phyloP scores from a whole-genome alignment of 2,329 filamentous ascomycete species.

The Cladosporium sp. region DNA sequence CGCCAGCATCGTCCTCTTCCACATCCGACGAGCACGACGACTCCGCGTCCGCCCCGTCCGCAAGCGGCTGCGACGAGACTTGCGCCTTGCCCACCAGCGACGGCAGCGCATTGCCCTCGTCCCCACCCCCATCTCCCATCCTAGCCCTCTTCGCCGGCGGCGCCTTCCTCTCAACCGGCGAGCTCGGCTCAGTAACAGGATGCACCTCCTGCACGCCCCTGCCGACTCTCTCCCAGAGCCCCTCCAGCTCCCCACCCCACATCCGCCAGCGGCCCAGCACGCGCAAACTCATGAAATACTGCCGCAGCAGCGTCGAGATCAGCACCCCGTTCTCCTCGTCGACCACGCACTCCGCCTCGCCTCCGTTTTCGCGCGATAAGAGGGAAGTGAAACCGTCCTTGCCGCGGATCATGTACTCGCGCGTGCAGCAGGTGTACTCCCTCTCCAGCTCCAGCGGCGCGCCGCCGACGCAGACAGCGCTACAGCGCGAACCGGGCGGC shows the following conservation, averaged over 20 bases:
- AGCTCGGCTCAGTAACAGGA: too few relatives aligned
- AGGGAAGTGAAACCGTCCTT: constrained; percentile 70
- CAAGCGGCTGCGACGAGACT: neutral
- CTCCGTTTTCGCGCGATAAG: constrained; percentile 69
- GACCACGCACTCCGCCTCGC: constrained; percentile 69
- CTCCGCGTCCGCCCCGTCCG: neutral
- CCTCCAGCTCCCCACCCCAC: constrained; percentile 56
- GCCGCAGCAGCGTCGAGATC: constrained; percentile 77
- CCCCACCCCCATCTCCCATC: neutral
- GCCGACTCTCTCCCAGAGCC: constrained; percentile 51
- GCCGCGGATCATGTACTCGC: constrained; percentile 83
- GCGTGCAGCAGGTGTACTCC: constrained; percentile 68
- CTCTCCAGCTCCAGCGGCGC: constrained; percentile 55
- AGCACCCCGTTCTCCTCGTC: constrained; percentile 82
- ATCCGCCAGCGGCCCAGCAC: constrained; percentile 74
- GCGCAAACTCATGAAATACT: constrained; percentile 84
- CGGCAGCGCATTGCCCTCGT: neutral
- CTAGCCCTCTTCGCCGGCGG: neutral
- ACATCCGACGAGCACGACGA: constrained; percentile 20
- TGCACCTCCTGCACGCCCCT: constrained; percentile 1
- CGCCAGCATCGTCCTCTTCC: constrained; percentile 34
- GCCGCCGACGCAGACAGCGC: constrained; percentile 55
- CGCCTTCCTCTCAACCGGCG: too few relatives aligned
- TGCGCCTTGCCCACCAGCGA: constrained; percentile 19
- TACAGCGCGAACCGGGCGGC: constrained; percentile 56